Percentiles rank a stretch among this genome's conserved stretches.
phyloP scores from a whole-genome alignment of 1,284 basidiomycete genomes.

The Ceratobasidium sp. region DNA sequence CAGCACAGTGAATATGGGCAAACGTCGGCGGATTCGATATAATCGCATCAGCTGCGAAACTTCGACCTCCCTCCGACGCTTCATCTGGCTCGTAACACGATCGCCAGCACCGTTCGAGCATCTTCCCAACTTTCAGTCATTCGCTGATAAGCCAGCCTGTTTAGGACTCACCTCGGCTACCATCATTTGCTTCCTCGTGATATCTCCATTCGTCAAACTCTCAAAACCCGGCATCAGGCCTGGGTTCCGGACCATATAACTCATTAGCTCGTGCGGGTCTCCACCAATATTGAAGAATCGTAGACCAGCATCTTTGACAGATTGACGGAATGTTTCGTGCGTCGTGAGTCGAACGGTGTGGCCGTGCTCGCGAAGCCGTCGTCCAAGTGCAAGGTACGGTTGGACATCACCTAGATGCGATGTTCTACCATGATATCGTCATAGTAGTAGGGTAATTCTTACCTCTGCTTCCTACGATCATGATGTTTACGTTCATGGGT shows the following conservation, averaged over 20 bases:
- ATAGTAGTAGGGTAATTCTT: slow-evolving; percentile 47
- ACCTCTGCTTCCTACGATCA: slow-evolving; percentile 75
- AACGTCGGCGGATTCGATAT: slow-evolving; percentile 75
- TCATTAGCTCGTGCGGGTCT: slow-evolving; percentile 71
- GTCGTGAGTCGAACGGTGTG: slow-evolving; percentile 76
- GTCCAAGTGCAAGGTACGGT: slow-evolving; percentile 75
- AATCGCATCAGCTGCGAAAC: slow-evolving; percentile 72
- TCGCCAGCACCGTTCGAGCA: slow-evolving; percentile 71
- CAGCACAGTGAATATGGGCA: slow-evolving; percentile 73
- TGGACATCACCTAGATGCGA: slow-evolving; percentile 72
- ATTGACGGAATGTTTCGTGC: slow-evolving; percentile 71
- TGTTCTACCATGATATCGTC: background rate
- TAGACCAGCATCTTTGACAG: slow-evolving; percentile 65
- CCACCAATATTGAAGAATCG: slow-evolving; percentile 72
- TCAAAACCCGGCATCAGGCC: slow-evolving; percentile 66
- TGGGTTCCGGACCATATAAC: slow-evolving; percentile 71
- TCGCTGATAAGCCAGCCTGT: background rate
- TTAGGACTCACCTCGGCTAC: slow-evolving; percentile 55
- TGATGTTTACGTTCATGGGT: slow-evolving; percentile 68
- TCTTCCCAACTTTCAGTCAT: slow-evolving; percentile 49
- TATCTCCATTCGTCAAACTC: slow-evolving; percentile 65
- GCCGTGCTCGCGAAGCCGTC: slow-evolving; percentile 65
- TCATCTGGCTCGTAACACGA: slow-evolving; percentile 66
- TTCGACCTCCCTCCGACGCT: slow-evolving; percentile 55
- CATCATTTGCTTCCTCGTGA: slow-evolving; percentile 64